Conservation (phyloP, 75 land plant species). For the Pinus albicaulis region DNA sequence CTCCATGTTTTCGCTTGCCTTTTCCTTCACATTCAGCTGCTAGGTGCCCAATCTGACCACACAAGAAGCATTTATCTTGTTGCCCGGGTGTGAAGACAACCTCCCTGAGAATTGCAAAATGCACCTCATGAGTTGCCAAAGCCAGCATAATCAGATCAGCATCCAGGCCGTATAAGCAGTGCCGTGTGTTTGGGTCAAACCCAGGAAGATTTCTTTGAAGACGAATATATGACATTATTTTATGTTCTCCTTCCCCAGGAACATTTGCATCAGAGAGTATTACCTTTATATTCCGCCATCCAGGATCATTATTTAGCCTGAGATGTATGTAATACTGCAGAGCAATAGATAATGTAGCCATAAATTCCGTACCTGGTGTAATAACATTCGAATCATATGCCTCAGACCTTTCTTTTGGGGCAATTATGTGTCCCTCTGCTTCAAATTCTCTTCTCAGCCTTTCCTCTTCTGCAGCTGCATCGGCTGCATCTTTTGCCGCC, state of each 20-base stretch:
- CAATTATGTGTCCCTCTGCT: constrained; percentile 65
- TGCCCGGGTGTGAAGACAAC: constrained; percentile 82
- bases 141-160: constrained; percentile 97
- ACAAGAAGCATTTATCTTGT: constrained; percentile 87
- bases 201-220: constrained; percentile 53
- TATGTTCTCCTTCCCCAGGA: constrained; percentile 95
- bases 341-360: constrained; percentile 77
- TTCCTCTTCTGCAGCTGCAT: constrained; percentile 83
- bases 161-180: constrained; percentile 93
- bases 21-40: constrained; percentile 90
- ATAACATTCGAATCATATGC: constrained; percentile 82
- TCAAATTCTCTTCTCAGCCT: constrained; percentile 68
- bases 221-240: constrained; percentile 89
- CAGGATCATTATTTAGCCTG: constrained; percentile 77
- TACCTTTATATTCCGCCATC: constrained; percentile 84
- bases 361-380: constrained; percentile 88
- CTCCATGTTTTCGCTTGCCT: constrained; percentile 73
- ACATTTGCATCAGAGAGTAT: constrained; percentile 92
- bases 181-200: constrained; percentile 52
- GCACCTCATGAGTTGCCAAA: constrained; percentile 93
- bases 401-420: constrained; percentile 63
- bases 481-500: constrained; percentile 75
- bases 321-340: constrained; percentile 80
- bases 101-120: constrained; percentile 63
- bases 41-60: constrained; percentile 91